Conservation (phyloP, 2,329 filamentous ascomycete genomes). For the Fusarium ramigenum region DNA sequence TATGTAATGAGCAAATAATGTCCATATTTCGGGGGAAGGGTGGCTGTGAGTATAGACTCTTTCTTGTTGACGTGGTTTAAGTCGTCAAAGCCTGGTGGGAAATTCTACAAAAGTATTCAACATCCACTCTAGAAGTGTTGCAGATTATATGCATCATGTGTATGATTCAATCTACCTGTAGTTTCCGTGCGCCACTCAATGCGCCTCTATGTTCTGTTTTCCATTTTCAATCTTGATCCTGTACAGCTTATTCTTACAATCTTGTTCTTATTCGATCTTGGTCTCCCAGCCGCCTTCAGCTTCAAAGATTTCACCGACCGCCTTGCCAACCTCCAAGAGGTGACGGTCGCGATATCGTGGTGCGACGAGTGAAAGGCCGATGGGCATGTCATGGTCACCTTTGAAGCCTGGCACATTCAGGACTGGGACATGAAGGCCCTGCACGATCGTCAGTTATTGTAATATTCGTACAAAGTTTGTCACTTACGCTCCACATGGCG, state of each 20-base stretch:
- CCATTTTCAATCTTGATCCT: background rate
- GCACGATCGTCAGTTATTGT: background rate
- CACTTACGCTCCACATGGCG: slow-evolving; percentile 61
- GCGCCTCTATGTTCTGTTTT: background rate
- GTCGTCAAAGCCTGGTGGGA: slow-evolving; percentile 5
- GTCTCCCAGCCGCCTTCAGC: slow-evolving; percentile 43
- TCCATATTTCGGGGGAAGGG: slow-evolving; percentile 4
- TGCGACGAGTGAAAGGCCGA: slow-evolving; percentile 65
- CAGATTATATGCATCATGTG: background rate
- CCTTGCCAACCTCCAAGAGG: slow-evolving; percentile 54
- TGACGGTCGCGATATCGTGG: slow-evolving; percentile 58
- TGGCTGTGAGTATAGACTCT: slow-evolving; percentile 11
- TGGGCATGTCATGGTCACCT: slow-evolving; percentile 62
- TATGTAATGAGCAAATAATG: slow-evolving; percentile 34
- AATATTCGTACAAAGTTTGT: background rate
- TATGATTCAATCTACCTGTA: background rate
- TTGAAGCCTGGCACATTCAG: slow-evolving; percentile 72
- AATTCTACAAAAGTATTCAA: slow-evolving; percentile 31
- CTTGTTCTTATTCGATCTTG: background rate
- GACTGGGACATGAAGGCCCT: slow-evolving; percentile 67
- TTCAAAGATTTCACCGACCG: slow-evolving; percentile 49
- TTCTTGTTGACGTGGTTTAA: slow-evolving; percentile 2
- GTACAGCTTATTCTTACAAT: background rate
- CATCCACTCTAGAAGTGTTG: slow-evolving; percentile 4
- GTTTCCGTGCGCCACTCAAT: slow-evolving; percentile 2